Percentiles rank a stretch among this genome's conserved stretches.
Conservation (phyloP, 2,329 filamentous ascomycete species). For the Fusarium torreyae region DNA sequence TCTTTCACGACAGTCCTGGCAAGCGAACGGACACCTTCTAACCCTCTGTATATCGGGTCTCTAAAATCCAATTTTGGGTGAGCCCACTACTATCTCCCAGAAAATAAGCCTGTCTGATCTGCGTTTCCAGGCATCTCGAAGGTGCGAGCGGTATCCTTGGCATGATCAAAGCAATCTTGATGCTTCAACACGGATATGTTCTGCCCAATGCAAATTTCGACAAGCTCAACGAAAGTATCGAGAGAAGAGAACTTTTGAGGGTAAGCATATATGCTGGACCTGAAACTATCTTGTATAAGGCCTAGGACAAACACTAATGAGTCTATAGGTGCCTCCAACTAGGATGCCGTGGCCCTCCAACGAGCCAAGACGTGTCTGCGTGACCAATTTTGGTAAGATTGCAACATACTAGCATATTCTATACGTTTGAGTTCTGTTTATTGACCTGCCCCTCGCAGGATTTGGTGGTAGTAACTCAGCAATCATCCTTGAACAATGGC, state of each 20-base stretch:
- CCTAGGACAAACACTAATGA: not conserved
- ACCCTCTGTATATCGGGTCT: slow-evolving; percentile 48
- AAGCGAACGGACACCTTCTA: slow-evolving; percentile 38
- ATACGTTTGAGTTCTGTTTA: not conserved
- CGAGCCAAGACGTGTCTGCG: not conserved
- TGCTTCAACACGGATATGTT: not conserved
- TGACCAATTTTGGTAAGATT: not conserved
- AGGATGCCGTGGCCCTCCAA: not conserved
- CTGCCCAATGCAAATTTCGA: not conserved
- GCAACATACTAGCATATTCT: not conserved
- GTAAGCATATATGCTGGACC: not conserved
- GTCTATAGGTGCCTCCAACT: not conserved
- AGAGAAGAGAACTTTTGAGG: not conserved
- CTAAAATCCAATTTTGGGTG: slow-evolving; percentile 35
- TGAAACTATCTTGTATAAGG: not conserved
- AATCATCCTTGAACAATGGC: not conserved
- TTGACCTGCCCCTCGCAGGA: not conserved
- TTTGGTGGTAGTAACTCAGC: not conserved
- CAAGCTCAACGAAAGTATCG: not conserved
- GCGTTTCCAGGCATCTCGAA: slow-evolving; percentile 35
- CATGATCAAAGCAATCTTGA: slow-evolving; percentile 48
- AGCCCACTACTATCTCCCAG: not conserved
- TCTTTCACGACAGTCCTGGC: slow-evolving; percentile 45
- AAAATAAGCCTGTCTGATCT: not conserved
- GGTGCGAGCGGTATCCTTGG: slow-evolving; percentile 46